phyloP scores from a whole-genome alignment of 1,284 basidiomycete genomes.

The Neotropicomus parvogracilis region DNA sequence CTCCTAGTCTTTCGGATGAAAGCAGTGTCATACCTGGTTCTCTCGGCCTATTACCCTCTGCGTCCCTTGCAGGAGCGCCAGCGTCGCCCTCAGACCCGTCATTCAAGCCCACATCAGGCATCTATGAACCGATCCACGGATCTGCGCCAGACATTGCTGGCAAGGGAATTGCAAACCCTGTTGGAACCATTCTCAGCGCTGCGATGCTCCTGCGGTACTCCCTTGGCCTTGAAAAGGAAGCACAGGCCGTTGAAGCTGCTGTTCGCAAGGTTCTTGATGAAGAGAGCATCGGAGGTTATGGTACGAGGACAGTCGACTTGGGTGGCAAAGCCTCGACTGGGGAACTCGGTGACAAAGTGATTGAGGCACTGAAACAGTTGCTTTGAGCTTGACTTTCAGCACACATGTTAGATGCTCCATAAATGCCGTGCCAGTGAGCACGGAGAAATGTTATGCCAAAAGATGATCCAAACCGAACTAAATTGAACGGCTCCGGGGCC shows the following conservation, averaged over 20 bases:
- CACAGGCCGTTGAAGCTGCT: slow-evolving; percentile 82
- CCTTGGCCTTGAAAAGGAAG: slow-evolving; percentile 80
- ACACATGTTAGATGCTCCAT: slow-evolving; percentile 1
- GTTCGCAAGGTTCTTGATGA: slow-evolving; percentile 87
- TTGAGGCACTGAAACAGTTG: slow-evolving; percentile 70
- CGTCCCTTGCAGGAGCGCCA: slow-evolving; percentile 90
- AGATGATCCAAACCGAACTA: background rate
- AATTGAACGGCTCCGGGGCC: no score
- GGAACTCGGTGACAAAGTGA: slow-evolving; percentile 83
- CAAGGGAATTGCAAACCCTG: slow-evolving; percentile 92
- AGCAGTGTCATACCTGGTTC: slow-evolving; percentile 97
- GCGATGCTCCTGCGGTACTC: slow-evolving; percentile 96
- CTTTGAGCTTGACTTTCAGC: slow-evolving; percentile 37
- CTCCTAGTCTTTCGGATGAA: slow-evolving; percentile 84
- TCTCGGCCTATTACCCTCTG: slow-evolving; percentile 92
- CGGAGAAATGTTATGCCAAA: background rate
- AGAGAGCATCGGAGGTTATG: slow-evolving; percentile 68
- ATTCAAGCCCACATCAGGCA: slow-evolving; percentile 74
- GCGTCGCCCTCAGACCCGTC: slow-evolving; percentile 61
- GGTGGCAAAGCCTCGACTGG: slow-evolving; percentile 75
- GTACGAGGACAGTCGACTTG: slow-evolving; percentile 84
- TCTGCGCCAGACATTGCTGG: slow-evolving; percentile 97
- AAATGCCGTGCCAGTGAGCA: background rate
- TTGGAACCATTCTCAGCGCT: slow-evolving; percentile 95
- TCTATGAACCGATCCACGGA: slow-evolving; percentile 97